These are phyloP conservation scores for Emergomyces pasteurianus DNA, from an alignment of 2,329 filamentous ascomycete genomes.

Conservation along the genomic window DNA sequence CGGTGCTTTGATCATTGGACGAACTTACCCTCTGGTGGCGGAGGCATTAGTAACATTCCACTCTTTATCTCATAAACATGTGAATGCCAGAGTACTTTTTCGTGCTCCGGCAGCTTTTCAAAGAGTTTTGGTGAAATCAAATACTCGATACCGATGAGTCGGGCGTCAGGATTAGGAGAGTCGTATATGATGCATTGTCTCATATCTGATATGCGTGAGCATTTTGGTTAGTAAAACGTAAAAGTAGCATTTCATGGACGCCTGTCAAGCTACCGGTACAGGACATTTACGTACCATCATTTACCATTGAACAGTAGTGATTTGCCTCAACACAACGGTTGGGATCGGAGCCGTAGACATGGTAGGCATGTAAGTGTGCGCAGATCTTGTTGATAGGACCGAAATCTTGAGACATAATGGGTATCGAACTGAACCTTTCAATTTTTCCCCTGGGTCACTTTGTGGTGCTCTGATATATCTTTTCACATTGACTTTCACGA, in stretches of 20 bases:
- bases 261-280: background rate
- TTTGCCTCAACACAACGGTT: slow-evolving; percentile 62
- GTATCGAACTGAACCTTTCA: background rate
- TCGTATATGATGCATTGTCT: slow-evolving; percentile 83
- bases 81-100: slow-evolving; percentile 71
- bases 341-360: slow-evolving; percentile 65
- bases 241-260: background rate
- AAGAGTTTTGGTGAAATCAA: slow-evolving; percentile 66
- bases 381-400: slow-evolving; percentile 62
- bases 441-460: background rate
- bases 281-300: slow-evolving; percentile 33
- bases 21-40: slow-evolving; percentile 13
- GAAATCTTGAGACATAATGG: slow-evolving; percentile 38
- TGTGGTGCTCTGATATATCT: background rate
- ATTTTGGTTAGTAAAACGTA: background rate
- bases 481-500: background rate
- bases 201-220: slow-evolving; percentile 43
- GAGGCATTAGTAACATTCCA: slow-evolving; percentile 33
- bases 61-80: slow-evolving; percentile 41
- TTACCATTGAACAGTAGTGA: slow-evolving; percentile 74
- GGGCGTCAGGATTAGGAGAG: slow-evolving; percentile 50
- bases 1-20: slow-evolving; percentile 7
- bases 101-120: slow-evolving; percentile 50
- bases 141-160: slow-evolving; percentile 76
- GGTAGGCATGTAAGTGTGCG: slow-evolving; percentile 78